These are phyloP conservation scores for Tylopilus sp. DNA, from an alignment of 1,284 basidiomycete species.

Conservation along the genomic window DNA sequence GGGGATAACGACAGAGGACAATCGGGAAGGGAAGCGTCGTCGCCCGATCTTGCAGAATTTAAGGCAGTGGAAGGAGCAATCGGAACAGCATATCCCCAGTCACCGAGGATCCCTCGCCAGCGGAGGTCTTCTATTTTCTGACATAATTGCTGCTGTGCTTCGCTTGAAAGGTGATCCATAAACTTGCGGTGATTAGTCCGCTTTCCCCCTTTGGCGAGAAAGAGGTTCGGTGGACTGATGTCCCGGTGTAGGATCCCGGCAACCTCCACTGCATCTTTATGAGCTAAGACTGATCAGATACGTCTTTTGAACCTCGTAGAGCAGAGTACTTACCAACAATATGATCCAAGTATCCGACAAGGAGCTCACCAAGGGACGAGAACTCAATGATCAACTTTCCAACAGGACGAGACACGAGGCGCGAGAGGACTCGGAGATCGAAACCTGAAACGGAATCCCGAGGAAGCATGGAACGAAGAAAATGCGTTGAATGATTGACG, in stretches of 20 bases:
- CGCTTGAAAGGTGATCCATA: background rate
- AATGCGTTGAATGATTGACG: background rate
- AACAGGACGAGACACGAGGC: background rate
- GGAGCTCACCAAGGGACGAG: background rate
- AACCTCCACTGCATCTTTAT: conserved; percentile 1
- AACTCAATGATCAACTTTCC: background rate
- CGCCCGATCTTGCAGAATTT: no score
- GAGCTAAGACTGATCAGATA: background rate
- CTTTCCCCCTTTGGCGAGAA: no score
- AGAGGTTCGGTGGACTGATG: conserved; percentile 7
- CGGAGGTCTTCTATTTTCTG: no score
- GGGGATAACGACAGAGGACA: no score
- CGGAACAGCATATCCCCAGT: background rate
- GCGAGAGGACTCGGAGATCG: background rate
- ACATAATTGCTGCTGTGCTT: background rate
- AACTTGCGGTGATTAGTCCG: no score
- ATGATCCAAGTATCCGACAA: background rate
- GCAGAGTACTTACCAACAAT: background rate
- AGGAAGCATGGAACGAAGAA: background rate
- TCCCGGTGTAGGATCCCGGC: conserved; percentile 10
- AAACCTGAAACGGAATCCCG: background rate
- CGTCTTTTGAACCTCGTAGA: background rate
- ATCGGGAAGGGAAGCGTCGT: no score
- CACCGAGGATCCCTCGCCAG: no score
- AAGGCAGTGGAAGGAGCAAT: no score